phyloP scores from a whole-genome alignment of 1,284 basidiomycete species.

The Melampsora americana region DNA sequence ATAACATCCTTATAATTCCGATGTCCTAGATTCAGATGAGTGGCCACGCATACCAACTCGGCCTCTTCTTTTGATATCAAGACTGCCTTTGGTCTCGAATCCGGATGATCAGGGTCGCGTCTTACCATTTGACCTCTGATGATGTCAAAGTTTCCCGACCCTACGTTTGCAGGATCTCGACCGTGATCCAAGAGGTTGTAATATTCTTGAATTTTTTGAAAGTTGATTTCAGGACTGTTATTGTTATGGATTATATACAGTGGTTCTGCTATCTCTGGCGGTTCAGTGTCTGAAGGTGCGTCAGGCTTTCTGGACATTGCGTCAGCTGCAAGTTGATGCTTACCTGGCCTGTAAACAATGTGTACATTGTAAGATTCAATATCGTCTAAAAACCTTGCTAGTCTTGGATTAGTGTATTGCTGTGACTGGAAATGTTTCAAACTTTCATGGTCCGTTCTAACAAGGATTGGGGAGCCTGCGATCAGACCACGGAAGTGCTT shows the following conservation, averaged over 20 bases:
- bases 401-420: neutral
- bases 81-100: no score
- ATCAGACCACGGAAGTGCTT: constrained; percentile 11
- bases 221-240: no score
- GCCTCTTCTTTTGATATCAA: no score
- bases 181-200: no score
- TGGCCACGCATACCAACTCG: neutral
- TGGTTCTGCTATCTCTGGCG: neutral
- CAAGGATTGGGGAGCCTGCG: constrained; percentile 10
- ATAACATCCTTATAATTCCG: neutral
- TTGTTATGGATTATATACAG: neutral
- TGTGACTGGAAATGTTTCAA: constrained; percentile 21
- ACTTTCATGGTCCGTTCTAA: constrained; percentile 4
- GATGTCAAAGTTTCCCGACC: no score
- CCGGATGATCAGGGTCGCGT: no score
- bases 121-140: no score
- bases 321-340: constrained; percentile 19
- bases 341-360: constrained; percentile 17
- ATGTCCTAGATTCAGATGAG: neutral
- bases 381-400: neutral
- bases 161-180: no score
- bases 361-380: constrained; percentile 12
- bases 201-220: no score
- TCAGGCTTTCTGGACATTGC: constrained; percentile 15
- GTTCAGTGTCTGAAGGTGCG: neutral